Base-by-base conservation (phyloP, 164 flowering plant species). In the Stephania japonica region DNA sequence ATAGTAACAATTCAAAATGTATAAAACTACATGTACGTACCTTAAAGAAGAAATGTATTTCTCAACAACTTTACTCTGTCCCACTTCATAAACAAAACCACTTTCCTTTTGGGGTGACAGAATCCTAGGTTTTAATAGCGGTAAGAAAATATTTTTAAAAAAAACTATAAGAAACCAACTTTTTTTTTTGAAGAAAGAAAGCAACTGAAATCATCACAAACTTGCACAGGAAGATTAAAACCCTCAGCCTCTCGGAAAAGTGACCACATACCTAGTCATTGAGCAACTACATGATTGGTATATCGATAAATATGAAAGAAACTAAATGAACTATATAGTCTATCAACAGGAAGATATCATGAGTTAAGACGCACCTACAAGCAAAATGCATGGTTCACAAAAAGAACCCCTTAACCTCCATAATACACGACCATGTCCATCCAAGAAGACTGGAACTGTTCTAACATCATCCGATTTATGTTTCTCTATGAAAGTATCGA, bases 381-480 rank as follows among this genome's bases (percentile, higher is more conserved):
- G 81, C 75, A 93, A 71, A 27, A 90, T 21, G 53, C 80, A 69
- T 3, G 77, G 62, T 72, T 76, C 81, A 65, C 78, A 77, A 69
- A 79, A 75, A 74, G 53, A 80, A 68, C 86, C 49, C 27, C 75
- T 85, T 38, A 93, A 69, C 75, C 78, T 90, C 98, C 98, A 91
- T 77, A 76, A 88, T 25, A 73, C 83, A 68, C 65, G 81, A 24
- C 97, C 98, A 73, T 76, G 50, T 63, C 13, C 78, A 76, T 84
- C 98, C 74, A 82, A 19, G 25, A 85, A 26, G 11, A 87, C 53
- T 49, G 94, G 81, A 68, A 86, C 87, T 70, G 85, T 87, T 75
- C 98, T 85, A 61, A 89, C 78, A 75, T 92, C 89, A 79, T 86
- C 87, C 16, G 85, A 73, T 74, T 74, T 75, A 74, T 73, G 80